Evolutionary conservation across 78 protist genomes (phyloP).

Genomic region (Dictyostelium purpureum): DNA sequence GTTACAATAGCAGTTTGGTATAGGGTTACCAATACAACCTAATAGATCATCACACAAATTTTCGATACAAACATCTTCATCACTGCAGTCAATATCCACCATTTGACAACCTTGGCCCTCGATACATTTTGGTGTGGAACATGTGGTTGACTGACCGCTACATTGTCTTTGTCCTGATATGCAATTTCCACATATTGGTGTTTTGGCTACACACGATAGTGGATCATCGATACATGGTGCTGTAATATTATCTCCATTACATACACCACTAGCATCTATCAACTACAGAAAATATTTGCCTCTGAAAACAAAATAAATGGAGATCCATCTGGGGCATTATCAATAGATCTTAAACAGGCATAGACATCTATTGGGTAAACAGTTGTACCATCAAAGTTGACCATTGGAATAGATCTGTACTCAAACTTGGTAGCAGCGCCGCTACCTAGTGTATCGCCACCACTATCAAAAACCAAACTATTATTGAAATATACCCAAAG

Average conservation of each 20-base stretch:
- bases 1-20: neutral
- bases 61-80: neutral
- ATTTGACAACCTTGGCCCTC: neutral
- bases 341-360: neutral
- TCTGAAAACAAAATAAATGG: neutral
- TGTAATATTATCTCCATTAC: neutral
- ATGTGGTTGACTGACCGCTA: neutral
- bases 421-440: neutral
- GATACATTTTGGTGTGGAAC: neutral
- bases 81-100: neutral
- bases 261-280: neutral
- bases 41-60: neutral
- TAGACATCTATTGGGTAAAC: conserved; percentile 6
- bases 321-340: neutral
- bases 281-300: conserved; percentile 8
- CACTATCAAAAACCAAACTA: neutral
- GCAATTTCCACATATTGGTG: neutral
- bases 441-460: neutral
- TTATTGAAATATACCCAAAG: neutral
- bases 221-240: neutral
- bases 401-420: neutral
- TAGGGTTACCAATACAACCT: neutral
- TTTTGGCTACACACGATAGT: too few relatives aligned
- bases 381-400: neutral
- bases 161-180: neutral